Evolutionary conservation across 2,329 filamentous ascomycete species (phyloP).

Genomic region (Hymenoscyphus scutula): DNA sequence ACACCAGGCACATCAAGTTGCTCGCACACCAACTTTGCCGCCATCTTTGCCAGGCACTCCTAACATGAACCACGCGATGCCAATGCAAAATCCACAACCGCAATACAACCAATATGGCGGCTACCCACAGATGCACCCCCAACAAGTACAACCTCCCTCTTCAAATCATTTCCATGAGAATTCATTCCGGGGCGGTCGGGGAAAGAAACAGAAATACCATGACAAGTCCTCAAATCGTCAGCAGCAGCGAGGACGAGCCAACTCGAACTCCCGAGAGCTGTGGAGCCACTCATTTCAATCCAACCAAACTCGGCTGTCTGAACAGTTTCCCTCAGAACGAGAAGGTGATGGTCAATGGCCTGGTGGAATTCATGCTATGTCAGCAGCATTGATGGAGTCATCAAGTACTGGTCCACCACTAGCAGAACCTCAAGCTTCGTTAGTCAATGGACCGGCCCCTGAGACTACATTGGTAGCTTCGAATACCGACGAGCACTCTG

Average conservation of each 20-base stretch:
- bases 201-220: constrained; percentile 21
- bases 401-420: constrained; percentile 21
- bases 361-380: constrained; percentile 18
- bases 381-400: constrained; percentile 20
- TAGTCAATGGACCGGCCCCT: constrained; percentile 17
- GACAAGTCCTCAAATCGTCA: constrained; percentile 31
- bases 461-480: constrained; percentile 20
- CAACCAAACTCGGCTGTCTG: constrained; percentile 18
- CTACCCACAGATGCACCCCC: constrained; percentile 35
- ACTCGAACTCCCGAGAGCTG: constrained; percentile 27
- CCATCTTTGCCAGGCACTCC: constrained; percentile 67
- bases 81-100: constrained; percentile 50
- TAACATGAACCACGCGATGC: constrained; percentile 65
- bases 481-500: constrained; percentile 20
- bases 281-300: constrained; percentile 22
- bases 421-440: constrained; percentile 16
- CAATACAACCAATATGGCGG: constrained; percentile 44
- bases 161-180: constrained; percentile 21
- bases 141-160: constrained; percentile 54
- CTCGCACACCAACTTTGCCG: constrained; percentile 63
- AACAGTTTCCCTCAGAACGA: constrained; percentile 25
- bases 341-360: constrained; percentile 23
- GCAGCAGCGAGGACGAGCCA: constrained; percentile 21
- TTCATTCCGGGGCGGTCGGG: constrained; percentile 21
- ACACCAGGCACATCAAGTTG: constrained; percentile 64